phyloP scores from a whole-genome alignment of 306 rosid species.

The Quercus variabilis region DNA sequence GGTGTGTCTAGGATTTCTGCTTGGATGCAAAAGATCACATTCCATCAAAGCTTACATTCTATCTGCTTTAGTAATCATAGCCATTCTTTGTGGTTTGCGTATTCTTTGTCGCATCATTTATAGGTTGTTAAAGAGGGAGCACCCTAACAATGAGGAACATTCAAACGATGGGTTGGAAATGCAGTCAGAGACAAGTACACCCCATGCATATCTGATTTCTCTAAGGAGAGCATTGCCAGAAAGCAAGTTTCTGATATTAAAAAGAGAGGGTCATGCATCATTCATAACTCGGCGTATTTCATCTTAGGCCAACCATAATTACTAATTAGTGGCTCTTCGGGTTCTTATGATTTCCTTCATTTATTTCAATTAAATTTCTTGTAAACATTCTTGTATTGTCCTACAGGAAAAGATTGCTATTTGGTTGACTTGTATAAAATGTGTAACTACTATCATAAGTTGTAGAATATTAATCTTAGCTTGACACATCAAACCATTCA shows the following conservation, averaged over 20 bases:
- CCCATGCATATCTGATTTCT: neutral
- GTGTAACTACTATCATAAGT: too few relatives aligned
- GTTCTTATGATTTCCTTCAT: too few relatives aligned
- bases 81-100: slow-evolving; percentile 35
- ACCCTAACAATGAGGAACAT: neutral
- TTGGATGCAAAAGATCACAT: slow-evolving; percentile 27
- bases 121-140: slow-evolving; percentile 6
- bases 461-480: too few relatives aligned
- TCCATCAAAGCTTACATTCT: slow-evolving; percentile 26
- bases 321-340: too few relatives aligned
- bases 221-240: neutral
- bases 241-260: neutral
- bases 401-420: too few relatives aligned
- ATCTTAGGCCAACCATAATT: too few relatives aligned
- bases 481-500: too few relatives aligned
- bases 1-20: slow-evolving; percentile 39
- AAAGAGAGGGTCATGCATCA: too few relatives aligned
- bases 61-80: slow-evolving; percentile 33
- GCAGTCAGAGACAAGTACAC: neutral
- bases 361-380: too few relatives aligned
- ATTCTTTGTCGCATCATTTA: slow-evolving; percentile 23
- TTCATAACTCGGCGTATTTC: too few relatives aligned
- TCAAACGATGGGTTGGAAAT: slow-evolving; percentile 14
- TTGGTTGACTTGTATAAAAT: too few relatives aligned
- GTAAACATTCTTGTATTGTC: too few relatives aligned